Evolutionary conservation across 2,329 filamentous ascomycete species (phyloP), one percentile per base, ranked within the genome.

Genomic region (Pseudogymnoascus sp.): DNA sequence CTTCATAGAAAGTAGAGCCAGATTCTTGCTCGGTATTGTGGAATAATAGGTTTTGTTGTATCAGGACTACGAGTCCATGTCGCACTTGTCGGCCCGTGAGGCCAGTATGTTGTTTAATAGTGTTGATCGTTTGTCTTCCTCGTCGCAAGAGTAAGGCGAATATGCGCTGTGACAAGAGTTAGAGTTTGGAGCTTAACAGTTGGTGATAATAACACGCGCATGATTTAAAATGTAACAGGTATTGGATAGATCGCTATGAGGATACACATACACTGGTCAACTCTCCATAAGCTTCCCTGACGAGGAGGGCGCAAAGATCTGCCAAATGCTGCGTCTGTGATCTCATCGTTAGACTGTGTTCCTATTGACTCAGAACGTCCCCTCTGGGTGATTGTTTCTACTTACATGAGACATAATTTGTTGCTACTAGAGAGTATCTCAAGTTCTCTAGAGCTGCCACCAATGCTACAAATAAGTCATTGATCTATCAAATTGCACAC

Each of bases 221-320:
- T 36, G 33, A 47, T 62, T 59, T 29, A 40, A 33, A 47, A 33
- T 33, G 26, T 54, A 54, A 31, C 44, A 54, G 11, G 26, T n/a
- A 54, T 15, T 54, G 11, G 44, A 54, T 54, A 54, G 44, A 7
- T 54, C 9, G 44, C 44, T 33, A 31, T 15, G n/a, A 54, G 33
- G 39, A 33, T 59, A 63, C 50, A 78, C 88, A 71, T 88, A 97
- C 93, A 73, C 91, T 90, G 65, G 92, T 91, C 63, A 97, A 85
- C 77, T 96, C 90, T 72, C 94, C 94, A 74, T 94, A 93, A 63
- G 90, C 82, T 73, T 97, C 92, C 72, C 92, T 86, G 66, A 97
- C 87, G 65, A 97, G 83, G 73, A 96, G 85, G 78, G 87, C 84
- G 79, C 91, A 96, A 72, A 97, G 89, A 83, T 97, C 90, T 71